phyloP scores from a whole-genome alignment of 2,329 filamentous ascomycete genomes.

The Pestalotiopsis sp. region DNA sequence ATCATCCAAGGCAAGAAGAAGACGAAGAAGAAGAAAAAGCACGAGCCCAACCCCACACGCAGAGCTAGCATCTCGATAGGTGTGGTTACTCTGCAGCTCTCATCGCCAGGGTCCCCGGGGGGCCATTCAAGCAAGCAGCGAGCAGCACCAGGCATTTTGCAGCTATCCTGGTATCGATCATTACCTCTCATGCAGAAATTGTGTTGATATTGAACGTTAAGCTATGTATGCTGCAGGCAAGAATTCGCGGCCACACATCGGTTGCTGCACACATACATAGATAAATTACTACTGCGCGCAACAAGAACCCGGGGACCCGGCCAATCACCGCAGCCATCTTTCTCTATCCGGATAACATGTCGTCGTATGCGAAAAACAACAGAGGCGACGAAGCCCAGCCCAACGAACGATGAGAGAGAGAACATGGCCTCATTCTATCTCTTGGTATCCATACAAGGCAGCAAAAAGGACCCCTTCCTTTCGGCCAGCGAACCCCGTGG shows the following conservation, averaged over 20 bases:
- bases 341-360: slow-evolving; percentile 15
- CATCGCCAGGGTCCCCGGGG: slow-evolving; percentile 4
- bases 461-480: background rate
- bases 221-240: slow-evolving; percentile 7
- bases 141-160: background rate
- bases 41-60: slow-evolving; percentile 18
- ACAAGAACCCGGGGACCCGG: background rate
- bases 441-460: background rate
- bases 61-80: slow-evolving; percentile 1
- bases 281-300: background rate
- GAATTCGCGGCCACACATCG: background rate
- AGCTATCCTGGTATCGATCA: slow-evolving; percentile 16
- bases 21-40: slow-evolving; percentile 16
- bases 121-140: background rate
- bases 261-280: background rate
- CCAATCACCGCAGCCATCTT: background rate
- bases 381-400: background rate
- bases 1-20: background rate
- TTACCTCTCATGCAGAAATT: slow-evolving; percentile 9
- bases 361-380: slow-evolving; percentile 8
- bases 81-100: slow-evolving; percentile 7
- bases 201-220: slow-evolving; percentile 12
- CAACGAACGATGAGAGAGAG: background rate
- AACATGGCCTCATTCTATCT: background rate
- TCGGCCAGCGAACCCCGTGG: background rate